These are phyloP conservation scores for Mucor racemosus DNA, from an alignment of 371 early-diverging fungal species.

Conservation along the genomic window DNA sequence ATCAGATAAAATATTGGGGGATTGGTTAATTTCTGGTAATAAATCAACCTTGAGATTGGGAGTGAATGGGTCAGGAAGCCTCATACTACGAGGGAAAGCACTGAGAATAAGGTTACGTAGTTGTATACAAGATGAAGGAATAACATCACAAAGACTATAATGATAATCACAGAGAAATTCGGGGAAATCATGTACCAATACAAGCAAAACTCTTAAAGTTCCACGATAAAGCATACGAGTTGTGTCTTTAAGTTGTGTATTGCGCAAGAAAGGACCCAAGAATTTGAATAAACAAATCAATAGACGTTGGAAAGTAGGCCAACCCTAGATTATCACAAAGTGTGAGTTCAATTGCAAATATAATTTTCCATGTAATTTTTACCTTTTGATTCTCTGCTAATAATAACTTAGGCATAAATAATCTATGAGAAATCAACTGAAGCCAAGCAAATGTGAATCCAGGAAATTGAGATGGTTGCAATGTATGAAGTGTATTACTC, in stretches of 20 bases:
- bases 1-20: slow-evolving; percentile 88
- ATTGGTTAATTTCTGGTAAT: slow-evolving; percentile 83
- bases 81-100: slow-evolving; percentile 96
- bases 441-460: slow-evolving; percentile 98
- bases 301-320: slow-evolving; percentile 87
- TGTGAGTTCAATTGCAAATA: too few relatives aligned
- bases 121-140: slow-evolving; percentile 94
- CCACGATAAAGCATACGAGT: slow-evolving; percentile 89
- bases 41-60: slow-evolving; percentile 93
- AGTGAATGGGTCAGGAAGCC: slow-evolving; percentile 96
- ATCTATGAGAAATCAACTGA: slow-evolving; percentile 88
- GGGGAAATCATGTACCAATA: slow-evolving; percentile 97
- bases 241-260: slow-evolving; percentile 71
- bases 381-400: slow-evolving; percentile 73
- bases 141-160: slow-evolving; percentile 89
- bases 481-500: slow-evolving; percentile 81
- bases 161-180: slow-evolving; percentile 95
- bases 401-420: slow-evolving; percentile 90
- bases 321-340: slow-evolving; percentile 55
- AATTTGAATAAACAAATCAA: slow-evolving; percentile 85
- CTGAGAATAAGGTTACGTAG: slow-evolving; percentile 93
- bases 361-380: not conserved
- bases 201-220: slow-evolving; percentile 87
- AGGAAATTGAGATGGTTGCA: slow-evolving; percentile 90
- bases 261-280: slow-evolving; percentile 82